These are phyloP conservation scores for Prunus yedoensis DNA, from an alignment of 331 rosid genomes.

Conservation along the genomic window DNA sequence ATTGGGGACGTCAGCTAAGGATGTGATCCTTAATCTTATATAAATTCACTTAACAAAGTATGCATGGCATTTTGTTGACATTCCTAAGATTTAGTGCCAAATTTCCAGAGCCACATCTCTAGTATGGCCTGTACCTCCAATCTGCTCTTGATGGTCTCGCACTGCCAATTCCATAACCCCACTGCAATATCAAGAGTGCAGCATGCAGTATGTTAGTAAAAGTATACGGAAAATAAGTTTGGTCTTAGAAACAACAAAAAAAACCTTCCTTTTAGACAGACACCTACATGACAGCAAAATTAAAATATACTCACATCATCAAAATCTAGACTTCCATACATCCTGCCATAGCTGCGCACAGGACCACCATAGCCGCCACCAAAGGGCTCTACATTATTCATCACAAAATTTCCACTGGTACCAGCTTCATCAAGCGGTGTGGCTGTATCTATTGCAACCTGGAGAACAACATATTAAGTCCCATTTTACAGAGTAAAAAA, in stretches of 20 bases:
- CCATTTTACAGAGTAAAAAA: neutral
- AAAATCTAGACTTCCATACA: conserved; percentile 92
- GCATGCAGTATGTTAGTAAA: neutral
- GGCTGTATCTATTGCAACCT: conserved; percentile 98
- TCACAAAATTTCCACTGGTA: conserved; percentile 61
- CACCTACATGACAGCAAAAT: neutral
- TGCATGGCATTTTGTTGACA: conserved; percentile 7
- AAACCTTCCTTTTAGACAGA: neutral
- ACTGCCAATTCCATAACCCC: conserved; percentile 78
- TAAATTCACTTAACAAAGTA: neutral
- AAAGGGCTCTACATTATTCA: conserved; percentile 59
- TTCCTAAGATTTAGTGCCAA: neutral
- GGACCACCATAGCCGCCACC: conserved; percentile 92
- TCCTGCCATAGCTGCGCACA: conserved; percentile 84
- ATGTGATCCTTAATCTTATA: conserved; percentile 6
- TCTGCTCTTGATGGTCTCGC: conserved; percentile 81
- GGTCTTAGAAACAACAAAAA: neutral
- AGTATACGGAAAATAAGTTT: too few relatives aligned
- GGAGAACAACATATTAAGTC: conserved; percentile 11
- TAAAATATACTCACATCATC: conserved; percentile 73
- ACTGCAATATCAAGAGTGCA: conserved; percentile 51
- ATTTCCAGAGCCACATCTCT: neutral
- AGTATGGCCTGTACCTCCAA: conserved; percentile 92
- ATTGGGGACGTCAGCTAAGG: neutral
- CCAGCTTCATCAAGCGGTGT: conserved; percentile 94